A percentile compares a stretch with the other conserved stretches of the same genome.
phyloP scores from a whole-genome alignment of 2,329 filamentous ascomycete genomes.

The Paraconiothyrium brasiliense region DNA sequence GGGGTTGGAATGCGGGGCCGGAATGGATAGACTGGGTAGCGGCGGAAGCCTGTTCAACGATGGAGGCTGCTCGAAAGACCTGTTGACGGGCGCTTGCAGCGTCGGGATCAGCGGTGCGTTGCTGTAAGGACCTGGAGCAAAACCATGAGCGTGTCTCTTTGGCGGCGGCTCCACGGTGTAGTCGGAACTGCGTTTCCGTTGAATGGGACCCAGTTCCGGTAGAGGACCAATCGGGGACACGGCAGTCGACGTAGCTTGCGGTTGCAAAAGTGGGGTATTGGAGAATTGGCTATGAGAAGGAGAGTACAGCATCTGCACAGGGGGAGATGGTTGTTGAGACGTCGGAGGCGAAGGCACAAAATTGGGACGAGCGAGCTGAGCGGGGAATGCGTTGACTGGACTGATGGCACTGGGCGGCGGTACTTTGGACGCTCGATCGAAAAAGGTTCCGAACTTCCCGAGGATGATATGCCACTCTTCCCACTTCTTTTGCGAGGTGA shows the following conservation, averaged over 20 bases:
- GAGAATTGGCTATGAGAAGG: slow-evolving; percentile 55
- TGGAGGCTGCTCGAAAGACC: slow-evolving; percentile 47
- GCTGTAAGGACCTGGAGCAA: slow-evolving; percentile 47
- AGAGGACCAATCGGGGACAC: slow-evolving; percentile 56
- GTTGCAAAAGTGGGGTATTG: slow-evolving; percentile 51
- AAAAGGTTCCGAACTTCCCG: slow-evolving; percentile 83
- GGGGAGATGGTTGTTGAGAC: slow-evolving; percentile 62
- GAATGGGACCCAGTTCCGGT: slow-evolving; percentile 52
- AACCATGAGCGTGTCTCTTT: slow-evolving; percentile 60
- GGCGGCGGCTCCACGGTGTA: slow-evolving; percentile 63
- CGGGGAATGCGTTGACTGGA: slow-evolving; percentile 43
- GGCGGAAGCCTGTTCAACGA: slow-evolving; percentile 66
- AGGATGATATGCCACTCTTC: slow-evolving; percentile 85
- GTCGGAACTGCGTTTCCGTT: slow-evolving; percentile 69
- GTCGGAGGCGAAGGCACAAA: slow-evolving; percentile 61
- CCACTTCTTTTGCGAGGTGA: slow-evolving; percentile 89
- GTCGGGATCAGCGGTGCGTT: slow-evolving; percentile 48
- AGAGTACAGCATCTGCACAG: slow-evolving; percentile 52
- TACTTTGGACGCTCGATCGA: slow-evolving; percentile 71
- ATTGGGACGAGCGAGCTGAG: slow-evolving; percentile 52
- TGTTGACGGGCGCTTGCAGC: slow-evolving; percentile 45
- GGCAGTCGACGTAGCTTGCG: slow-evolving; percentile 53
- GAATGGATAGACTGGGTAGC: slow-evolving; percentile 75
- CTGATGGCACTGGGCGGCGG: slow-evolving; percentile 52
- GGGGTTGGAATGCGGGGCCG: slow-evolving; percentile 56